Evolutionary conservation across 208 protist genomes (phyloP), one percentile per base, ranked within the genome.

Genomic region (Crithidia sp.): DNA sequence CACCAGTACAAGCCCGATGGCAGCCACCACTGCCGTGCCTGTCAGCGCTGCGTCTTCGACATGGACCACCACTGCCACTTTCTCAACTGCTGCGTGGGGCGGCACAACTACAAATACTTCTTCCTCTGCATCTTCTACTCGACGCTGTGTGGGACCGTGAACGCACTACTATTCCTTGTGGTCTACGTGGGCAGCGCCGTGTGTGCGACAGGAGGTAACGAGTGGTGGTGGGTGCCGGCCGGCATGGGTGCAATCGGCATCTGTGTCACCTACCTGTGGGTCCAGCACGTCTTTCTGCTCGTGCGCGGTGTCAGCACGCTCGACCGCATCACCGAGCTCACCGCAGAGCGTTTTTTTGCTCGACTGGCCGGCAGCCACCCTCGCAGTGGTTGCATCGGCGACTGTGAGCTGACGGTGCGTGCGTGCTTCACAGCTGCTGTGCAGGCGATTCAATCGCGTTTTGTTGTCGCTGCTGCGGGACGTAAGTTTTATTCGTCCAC

Each of bases 61-160:
- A 94, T 97, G 84, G 95, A 98, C 76, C 95, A 98, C 72, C 95
- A 98, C 77, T 98, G 95, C 75, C 82, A 81, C 14, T 94, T 82
- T 16, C 66, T 98, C 9, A 94, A 95, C 73, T 97, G 93, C 78
- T 98, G 95, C 63, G 88, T 97, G 3, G 91, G 91, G 0, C 76
- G 84, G 61, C 77, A 87, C 57, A 98, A 96, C 77, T 94, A 96
- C 76, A 96, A 96, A 65, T 82, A 86, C 19, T 98, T 97, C 66
- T 73, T 95, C 36, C 65, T 96, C 2, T 86, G 91, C 55, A 58
- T 95, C 16, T 71, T 83, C 8, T 95, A 96, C 71, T 54, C 73
- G 9, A 66, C 74, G 9, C 10, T 87, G 17, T 80, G 75, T 44
- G 73, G 80, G 28, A 66, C 68, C 37, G 28, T 88, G 36, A 75